Evolutionary conservation across 2,329 filamentous ascomycete species (phyloP).

Genomic region (Aspergillus ochraceus): DNA sequence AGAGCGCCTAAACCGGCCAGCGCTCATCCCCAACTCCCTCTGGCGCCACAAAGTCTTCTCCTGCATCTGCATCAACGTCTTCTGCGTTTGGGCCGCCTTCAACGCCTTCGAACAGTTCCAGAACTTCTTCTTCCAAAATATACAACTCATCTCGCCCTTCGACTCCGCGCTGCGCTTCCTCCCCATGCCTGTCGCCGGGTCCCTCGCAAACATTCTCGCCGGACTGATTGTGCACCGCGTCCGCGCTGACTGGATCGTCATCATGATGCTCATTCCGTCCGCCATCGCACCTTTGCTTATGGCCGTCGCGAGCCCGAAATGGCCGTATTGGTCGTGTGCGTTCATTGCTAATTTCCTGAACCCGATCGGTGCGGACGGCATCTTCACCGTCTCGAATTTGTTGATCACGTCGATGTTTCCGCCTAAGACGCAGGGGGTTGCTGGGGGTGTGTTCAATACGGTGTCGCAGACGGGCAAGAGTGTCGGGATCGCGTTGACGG

Average conservation of each 20-base stretch:
- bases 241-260: constrained; percentile 42
- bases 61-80: constrained; percentile 53
- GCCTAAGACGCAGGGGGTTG: constrained; percentile 55
- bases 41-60: constrained; percentile 61
- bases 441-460: constrained; percentile 63
- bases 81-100: constrained; percentile 48
- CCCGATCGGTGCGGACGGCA: constrained; percentile 23
- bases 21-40: constrained; percentile 62
- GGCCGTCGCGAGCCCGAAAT: constrained; percentile 51
- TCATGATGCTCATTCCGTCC: constrained; percentile 43
- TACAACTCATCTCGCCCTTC: constrained; percentile 50
- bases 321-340: constrained; percentile 54
- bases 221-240: constrained; percentile 50
- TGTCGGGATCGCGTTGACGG: constrained; percentile 53
- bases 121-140: constrained; percentile 55
- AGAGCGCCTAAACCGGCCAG: constrained; percentile 33
- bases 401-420: constrained; percentile 16
- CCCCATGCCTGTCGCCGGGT: constrained; percentile 47
- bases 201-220: constrained; percentile 43
- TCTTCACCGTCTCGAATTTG: constrained; percentile 15
- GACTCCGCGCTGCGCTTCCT: constrained; percentile 49
- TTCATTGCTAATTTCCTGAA: constrained; percentile 39
- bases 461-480: constrained; percentile 57
- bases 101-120: constrained; percentile 51
- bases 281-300: constrained; percentile 54